Evolutionary conservation across 2,329 filamentous ascomycete genomes (phyloP), one percentile per base, ranked within the genome.

Genomic region (Penicillium sp.): DNA sequence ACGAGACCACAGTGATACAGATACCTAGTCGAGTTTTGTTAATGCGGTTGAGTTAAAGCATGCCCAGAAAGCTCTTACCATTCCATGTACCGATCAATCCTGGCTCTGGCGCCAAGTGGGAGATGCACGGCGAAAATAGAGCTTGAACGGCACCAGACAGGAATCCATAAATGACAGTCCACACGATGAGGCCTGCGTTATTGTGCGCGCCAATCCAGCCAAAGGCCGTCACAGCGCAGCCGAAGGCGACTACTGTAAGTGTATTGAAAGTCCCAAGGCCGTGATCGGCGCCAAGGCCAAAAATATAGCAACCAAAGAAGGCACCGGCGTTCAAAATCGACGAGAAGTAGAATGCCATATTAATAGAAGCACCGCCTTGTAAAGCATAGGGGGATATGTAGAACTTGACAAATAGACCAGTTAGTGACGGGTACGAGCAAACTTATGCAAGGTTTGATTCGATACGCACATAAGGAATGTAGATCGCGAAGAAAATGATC

Each of bases 81-180:
- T 63, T 63, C 61, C 61, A 63, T 20, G 51, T 34, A 58, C 61
- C 61, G 22, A 61, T 58, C 28, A 58, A 20, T 22, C 55, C 58
- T 34, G 61, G 58, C 38, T 37, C 43, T 31, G 60, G 60, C 31
- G 54, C 60, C 34, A 63, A 41, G 22, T 31, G 41, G 28, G 60
- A 60, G 11, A 63, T 37, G 37, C 58, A 63, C 20, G 60, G 60
- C 25, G 60, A 63, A 37, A 63, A 42, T 11, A 42, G 39, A 22
- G 39, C 39, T 42, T 42, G 39, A 12, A 42, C 39, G 17, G 54
- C 54, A 34, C 54, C 54, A 20, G 54, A 56, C 15, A 58, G 22
- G 31, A 61, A 42, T n/a, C 59, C 59, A 43, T 57, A 61, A n/a
- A 51, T 35, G 10, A 55, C 20, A 25, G 31, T 42, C 50, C 51